Conservation (phyloP, 768 basidiomycete species). For the Pholiota conissans region DNA sequence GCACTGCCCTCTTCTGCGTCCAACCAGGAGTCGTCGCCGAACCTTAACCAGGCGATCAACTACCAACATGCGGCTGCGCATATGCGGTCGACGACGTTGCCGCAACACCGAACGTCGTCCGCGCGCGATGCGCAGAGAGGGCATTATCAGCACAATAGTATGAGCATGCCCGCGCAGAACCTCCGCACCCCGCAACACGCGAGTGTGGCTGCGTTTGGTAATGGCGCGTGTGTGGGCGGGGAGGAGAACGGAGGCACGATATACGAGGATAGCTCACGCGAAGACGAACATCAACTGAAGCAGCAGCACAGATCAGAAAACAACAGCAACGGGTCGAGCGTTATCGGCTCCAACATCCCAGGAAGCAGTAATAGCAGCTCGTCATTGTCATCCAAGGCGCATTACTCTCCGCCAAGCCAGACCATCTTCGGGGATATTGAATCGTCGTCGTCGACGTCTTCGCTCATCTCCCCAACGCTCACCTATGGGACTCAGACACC, state of each 20-base stretch:
- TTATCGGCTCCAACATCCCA: not conserved
- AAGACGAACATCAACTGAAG: slow-evolving; percentile 18
- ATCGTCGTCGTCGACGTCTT: slow-evolving; percentile 43
- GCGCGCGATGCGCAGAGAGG: slow-evolving; percentile 26
- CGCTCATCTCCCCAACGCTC: slow-evolving; percentile 64
- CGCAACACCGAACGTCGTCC: slow-evolving; percentile 34
- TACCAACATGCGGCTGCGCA: slow-evolving; percentile 29
- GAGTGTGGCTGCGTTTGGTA: slow-evolving; percentile 25
- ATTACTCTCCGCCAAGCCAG: not conserved
- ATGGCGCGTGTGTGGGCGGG: slow-evolving; percentile 15
- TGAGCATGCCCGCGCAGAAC: slow-evolving; percentile 40
- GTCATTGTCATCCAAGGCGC: not conserved
- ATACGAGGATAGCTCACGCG: slow-evolving; percentile 18
- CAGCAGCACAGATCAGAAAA: not conserved
- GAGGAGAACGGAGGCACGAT: slow-evolving; percentile 19
- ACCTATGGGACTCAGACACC: slow-evolving; percentile 68
- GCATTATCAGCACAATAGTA: slow-evolving; percentile 49
- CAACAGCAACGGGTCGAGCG: not conserved
- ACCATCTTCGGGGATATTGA: slow-evolving; percentile 22
- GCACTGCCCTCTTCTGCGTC: not conserved
- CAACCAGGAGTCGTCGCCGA: slow-evolving; percentile 10
- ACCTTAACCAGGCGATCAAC: slow-evolving; percentile 17
- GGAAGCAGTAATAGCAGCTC: not conserved
- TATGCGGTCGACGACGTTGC: slow-evolving; percentile 46
- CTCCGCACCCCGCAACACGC: slow-evolving; percentile 34